Evolutionary conservation across 129 eudicot species (phyloP).

Genomic region (Smallanthus sonchifolius): DNA sequence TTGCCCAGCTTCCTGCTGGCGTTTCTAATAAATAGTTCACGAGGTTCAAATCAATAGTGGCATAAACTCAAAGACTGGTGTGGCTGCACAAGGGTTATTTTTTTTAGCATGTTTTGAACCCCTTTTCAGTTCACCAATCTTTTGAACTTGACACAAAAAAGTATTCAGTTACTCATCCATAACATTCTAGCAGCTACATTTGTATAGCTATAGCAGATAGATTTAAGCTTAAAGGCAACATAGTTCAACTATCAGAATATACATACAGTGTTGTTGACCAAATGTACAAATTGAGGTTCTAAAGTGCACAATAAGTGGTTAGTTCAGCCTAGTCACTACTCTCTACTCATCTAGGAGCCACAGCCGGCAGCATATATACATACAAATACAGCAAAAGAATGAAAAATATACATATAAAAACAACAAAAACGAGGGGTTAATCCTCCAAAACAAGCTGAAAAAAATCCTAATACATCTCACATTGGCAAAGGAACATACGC

Average conservation of each 20-base stretch:
- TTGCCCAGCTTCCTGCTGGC: no score
- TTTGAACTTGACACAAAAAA: background rate
- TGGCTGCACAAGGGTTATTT: background rate
- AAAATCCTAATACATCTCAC: conserved; percentile 3
- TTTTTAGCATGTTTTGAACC: background rate
- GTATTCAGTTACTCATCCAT: background rate
- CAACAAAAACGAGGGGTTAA: background rate
- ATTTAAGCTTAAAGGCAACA: background rate
- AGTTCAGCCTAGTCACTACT: conserved; percentile 9
- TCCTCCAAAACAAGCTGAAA: conserved; percentile 20
- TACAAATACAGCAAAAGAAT: background rate
- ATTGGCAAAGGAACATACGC: background rate
- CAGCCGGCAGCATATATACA: conserved; percentile 14
- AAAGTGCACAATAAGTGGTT: background rate
- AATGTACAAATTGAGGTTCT: background rate
- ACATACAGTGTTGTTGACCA: background rate
- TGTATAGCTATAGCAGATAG: background rate
- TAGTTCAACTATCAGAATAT: background rate
- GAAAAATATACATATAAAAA: conserved; percentile 21
- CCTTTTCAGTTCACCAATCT: no score
- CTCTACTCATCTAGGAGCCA: conserved; percentile 16
- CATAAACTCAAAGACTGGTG: background rate
- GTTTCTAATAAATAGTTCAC: background rate
- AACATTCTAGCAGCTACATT: no score
- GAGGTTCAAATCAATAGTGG: background rate